These are phyloP conservation scores for Ceriops zippeliana DNA, from an alignment of 345 rosid species.

Conservation along the genomic window DNA sequence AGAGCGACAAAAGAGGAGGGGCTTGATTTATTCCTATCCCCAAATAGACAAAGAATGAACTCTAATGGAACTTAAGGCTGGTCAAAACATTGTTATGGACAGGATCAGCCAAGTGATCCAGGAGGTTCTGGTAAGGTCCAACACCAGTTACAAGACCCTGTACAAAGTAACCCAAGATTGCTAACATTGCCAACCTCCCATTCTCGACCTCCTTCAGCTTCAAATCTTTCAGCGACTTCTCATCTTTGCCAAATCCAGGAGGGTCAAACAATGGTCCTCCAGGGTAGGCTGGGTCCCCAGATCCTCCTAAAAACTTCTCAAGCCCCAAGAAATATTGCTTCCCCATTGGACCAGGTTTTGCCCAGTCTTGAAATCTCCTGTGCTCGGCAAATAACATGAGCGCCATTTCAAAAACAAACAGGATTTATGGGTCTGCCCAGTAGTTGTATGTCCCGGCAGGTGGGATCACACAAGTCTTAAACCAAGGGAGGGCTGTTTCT, in stretches of 20 bases:
- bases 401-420: conserved; percentile 89
- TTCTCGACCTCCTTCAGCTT: conserved; percentile 96
- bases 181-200: conserved; percentile 87
- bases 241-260: conserved; percentile 82
- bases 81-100: conserved; percentile 88
- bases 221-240: conserved; percentile 80
- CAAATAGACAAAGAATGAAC: not conserved
- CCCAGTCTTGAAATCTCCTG: conserved; percentile 90
- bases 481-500: conserved; percentile 94
- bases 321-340: conserved; percentile 87
- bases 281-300: conserved; percentile 81
- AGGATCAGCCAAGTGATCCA: conserved; percentile 95
- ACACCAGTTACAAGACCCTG: conserved; percentile 82
- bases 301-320: conserved; percentile 78
- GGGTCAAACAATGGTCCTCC: conserved; percentile 97
- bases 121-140: conserved; percentile 94
- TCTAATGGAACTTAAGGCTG: conserved; percentile 87
- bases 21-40: no score
- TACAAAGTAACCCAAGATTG: conserved; percentile 69
- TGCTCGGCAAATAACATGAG: conserved; percentile 96
- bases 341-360: conserved; percentile 83
- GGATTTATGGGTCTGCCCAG: conserved; percentile 92
- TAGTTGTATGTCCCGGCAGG: conserved; percentile 89
- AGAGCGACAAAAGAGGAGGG: conserved; percentile 3
- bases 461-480: conserved; percentile 90